phyloP scores from a whole-genome alignment of 768 basidiomycete species.

The Amanita exitialis region DNA sequence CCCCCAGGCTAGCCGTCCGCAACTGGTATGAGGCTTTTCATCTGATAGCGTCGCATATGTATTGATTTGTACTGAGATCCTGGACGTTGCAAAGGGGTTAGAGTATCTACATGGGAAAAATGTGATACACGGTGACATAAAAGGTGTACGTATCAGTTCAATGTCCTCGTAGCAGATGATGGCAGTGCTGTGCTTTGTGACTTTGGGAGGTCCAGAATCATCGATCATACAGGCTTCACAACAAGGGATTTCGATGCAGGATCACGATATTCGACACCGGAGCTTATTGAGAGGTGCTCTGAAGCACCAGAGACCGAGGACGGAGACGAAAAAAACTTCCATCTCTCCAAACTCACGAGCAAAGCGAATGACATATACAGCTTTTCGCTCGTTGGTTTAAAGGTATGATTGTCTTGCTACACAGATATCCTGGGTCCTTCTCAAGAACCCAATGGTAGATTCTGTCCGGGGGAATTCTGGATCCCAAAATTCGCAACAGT shows the following conservation, averaged over 20 bases:
- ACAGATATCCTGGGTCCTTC: too few relatives aligned
- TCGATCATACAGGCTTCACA: constrained; percentile 26
- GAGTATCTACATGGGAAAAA: constrained; percentile 44
- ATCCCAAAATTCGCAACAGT: neutral
- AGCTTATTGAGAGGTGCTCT: too few relatives aligned
- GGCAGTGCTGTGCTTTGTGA: constrained; percentile 49
- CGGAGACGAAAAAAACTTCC: too few relatives aligned
- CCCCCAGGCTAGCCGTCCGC: neutral
- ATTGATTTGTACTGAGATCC: constrained; percentile 18
- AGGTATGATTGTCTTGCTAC: too few relatives aligned
- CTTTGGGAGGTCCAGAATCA: constrained; percentile 50
- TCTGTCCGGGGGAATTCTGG: neutral
- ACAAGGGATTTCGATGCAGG: constrained; percentile 35
- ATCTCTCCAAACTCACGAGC: too few relatives aligned
- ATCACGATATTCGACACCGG: constrained; percentile 50
- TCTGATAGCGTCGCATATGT: constrained; percentile 7
- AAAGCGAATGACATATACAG: constrained; percentile 43
- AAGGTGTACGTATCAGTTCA: constrained; percentile 47
- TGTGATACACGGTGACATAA: constrained; percentile 53
- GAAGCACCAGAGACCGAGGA: too few relatives aligned
- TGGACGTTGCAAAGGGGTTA: constrained; percentile 42
- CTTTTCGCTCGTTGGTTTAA: constrained; percentile 36
- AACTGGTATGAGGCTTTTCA: neutral
- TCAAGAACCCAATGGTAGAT: neutral
- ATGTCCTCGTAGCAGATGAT: constrained; percentile 43